These are phyloP conservation scores for Rhizoclosmatium globosum DNA, from an alignment of 192 early-diverging fungal genomes.

Conservation along the genomic window DNA sequence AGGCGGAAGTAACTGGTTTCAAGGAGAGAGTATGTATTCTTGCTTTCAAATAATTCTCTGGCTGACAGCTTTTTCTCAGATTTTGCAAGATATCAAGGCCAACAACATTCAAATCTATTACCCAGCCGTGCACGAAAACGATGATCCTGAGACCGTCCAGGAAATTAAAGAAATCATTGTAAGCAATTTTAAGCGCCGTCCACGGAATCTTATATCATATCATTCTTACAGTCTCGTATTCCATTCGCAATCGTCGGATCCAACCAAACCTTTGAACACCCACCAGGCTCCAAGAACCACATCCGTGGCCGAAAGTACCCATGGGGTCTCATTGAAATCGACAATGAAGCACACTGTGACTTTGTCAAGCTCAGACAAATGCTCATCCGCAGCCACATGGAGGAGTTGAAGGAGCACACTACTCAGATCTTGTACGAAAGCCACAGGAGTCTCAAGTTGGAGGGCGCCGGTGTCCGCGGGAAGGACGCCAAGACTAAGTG, in stretches of 20 bases:
- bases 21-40: conserved; percentile 63
- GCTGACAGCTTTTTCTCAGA: conserved; percentile 41
- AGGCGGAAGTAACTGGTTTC: conserved; percentile 89
- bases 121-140: conserved; percentile 91
- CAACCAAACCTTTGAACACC: conserved; percentile 61
- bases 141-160: conserved; percentile 95
- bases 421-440: conserved; percentile 70
- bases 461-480: conserved; percentile 42
- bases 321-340: conserved; percentile 70
- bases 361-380: conserved; percentile 67
- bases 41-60: background rate
- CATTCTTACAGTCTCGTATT: conserved; percentile 51
- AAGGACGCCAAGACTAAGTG: conserved; percentile 19
- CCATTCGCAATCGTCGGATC: conserved; percentile 70
- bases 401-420: conserved; percentile 71
- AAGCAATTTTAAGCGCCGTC: conserved; percentile 15
- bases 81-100: conserved; percentile 94
- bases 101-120: conserved; percentile 96
- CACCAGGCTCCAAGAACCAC: conserved; percentile 61
- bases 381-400: conserved; percentile 82
- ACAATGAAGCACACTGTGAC: conserved; percentile 71
- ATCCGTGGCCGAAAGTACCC: conserved; percentile 69
- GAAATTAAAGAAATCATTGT: conserved; percentile 96
- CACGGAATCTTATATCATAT: background rate
- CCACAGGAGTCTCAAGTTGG: conserved; percentile 62